phyloP scores from a whole-genome alignment of 1,284 basidiomycete species.

The Leccinum griseonigrum region DNA sequence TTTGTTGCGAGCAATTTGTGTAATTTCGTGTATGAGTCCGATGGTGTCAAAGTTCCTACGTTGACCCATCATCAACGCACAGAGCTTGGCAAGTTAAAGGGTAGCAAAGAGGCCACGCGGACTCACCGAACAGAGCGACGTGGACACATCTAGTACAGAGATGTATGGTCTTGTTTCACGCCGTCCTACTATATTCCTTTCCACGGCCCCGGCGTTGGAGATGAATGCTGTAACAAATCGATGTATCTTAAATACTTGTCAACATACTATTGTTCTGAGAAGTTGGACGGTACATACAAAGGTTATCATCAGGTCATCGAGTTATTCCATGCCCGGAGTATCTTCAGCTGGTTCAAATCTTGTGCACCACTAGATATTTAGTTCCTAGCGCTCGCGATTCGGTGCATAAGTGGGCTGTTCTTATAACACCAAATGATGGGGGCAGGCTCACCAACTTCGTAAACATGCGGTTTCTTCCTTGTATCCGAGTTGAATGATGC shows the following conservation, averaged over 20 bases:
- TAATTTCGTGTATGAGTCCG: neutral
- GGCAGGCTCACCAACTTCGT: too few species aligned
- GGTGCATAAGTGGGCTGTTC: too few species aligned
- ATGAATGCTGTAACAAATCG: neutral
- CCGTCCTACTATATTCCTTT: neutral
- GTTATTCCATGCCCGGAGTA: too few species aligned
- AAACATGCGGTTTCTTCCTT: neutral
- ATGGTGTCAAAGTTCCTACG: neutral
- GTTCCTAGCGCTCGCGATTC: too few species aligned
- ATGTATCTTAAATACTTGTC: neutral
- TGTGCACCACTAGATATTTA: too few species aligned
- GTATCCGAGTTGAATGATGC: neutral
- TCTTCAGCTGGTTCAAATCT: too few species aligned
- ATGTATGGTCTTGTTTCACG: neutral
- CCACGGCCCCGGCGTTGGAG: neutral
- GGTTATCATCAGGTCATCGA: neutral
- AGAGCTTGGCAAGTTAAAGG: neutral
- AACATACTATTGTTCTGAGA: neutral
- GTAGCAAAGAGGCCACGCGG: neutral
- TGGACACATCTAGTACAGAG: too few species aligned
- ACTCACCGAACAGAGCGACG: neutral
- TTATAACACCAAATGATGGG: too few species aligned
- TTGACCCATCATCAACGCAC: too few species aligned
- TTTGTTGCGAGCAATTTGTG: neutral
- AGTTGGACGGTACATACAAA: neutral